Evolutionary conservation across 208 protist species (phyloP).

Genomic region (Trypanosoma theileri): DNA sequence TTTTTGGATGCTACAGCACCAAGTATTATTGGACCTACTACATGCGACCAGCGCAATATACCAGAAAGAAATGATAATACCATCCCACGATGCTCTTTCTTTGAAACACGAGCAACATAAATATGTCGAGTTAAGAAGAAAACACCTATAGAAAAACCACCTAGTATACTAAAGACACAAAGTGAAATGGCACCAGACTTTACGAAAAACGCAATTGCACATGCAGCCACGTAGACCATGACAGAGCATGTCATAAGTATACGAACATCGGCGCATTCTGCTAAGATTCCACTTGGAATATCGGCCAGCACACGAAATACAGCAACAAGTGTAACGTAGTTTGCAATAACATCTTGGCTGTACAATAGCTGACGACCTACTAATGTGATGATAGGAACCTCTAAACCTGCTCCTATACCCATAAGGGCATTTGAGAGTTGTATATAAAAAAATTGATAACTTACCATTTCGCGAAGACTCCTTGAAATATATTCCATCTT

Average conservation of each 20-base stretch:
- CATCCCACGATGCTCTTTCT: conserved; percentile 73
- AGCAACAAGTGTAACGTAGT: conserved; percentile 53
- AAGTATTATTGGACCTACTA: conserved; percentile 57
- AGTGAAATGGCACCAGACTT: conserved; percentile 24
- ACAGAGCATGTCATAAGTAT: conserved; percentile 58
- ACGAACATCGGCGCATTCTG: conserved; percentile 68
- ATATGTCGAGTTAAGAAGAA: conserved; percentile 87
- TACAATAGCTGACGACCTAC: conserved; percentile 59
- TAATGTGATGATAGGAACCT: conserved; percentile 73
- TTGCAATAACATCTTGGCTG: conserved; percentile 47
- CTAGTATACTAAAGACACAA: conserved; percentile 53
- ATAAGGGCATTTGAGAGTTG: conserved; percentile 81
- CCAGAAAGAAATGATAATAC: conserved; percentile 76
- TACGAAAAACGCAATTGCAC: conserved; percentile 19
- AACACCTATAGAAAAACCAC: conserved; percentile 61
- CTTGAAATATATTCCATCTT: conserved; percentile 16
- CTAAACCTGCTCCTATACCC: conserved; percentile 64
- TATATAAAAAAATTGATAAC: conserved; percentile 65
- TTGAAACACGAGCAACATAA: conserved; percentile 62
- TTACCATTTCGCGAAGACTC: conserved; percentile 17
- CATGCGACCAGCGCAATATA: conserved; percentile 76
- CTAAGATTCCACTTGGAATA: conserved; percentile 64
- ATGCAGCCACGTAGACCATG: conserved; percentile 50
- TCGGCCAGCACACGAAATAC: conserved; percentile 59
- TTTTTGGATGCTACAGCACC: conserved; percentile 46